Evolutionary conservation across 31 red algal species (phyloP).

Genomic region (Porphyra umbilicalis): DNA sequence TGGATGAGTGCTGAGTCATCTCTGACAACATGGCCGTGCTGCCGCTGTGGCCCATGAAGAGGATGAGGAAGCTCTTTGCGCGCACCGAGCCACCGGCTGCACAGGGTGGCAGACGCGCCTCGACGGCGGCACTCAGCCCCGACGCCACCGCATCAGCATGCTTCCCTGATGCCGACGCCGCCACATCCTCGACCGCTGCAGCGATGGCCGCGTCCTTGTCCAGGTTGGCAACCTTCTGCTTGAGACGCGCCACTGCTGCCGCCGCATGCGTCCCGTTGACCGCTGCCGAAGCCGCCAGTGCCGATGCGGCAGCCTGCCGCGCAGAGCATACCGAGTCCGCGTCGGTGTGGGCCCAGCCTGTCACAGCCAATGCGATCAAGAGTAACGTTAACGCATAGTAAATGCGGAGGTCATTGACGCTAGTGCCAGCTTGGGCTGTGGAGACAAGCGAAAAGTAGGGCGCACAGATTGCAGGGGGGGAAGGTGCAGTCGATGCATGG

Average conservation of each 20-base stretch:
- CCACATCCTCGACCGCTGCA: not conserved
- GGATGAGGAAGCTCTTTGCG: constrained; percentile 57
- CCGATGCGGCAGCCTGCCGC: not conserved
- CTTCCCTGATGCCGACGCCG: not conserved
- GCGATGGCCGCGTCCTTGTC: not conserved
- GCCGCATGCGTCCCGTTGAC: not conserved
- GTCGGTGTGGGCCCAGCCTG: not conserved
- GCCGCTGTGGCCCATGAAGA: constrained; percentile 69
- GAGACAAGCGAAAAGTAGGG: not conserved
- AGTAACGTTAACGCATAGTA: not conserved
- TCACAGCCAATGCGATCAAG: not conserved
- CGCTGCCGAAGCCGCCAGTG: not conserved
- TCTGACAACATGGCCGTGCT: constrained; percentile 50
- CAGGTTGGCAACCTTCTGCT: not conserved
- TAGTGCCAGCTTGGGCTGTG: not conserved
- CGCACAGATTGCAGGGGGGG: too few relatives aligned
- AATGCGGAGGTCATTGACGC: not conserved
- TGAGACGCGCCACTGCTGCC: not conserved
- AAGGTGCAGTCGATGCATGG: too few relatives aligned
- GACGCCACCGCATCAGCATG: not conserved
- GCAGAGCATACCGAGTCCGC: not conserved
- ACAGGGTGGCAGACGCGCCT: not conserved
- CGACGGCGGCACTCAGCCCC: not conserved
- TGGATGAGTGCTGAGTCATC: constrained; percentile 30
- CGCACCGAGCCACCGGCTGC: not conserved